Evolutionary conservation across 805 yeast species (phyloP), one percentile per base, ranked within the genome.

Genomic region (Komagataella ulmi): DNA sequence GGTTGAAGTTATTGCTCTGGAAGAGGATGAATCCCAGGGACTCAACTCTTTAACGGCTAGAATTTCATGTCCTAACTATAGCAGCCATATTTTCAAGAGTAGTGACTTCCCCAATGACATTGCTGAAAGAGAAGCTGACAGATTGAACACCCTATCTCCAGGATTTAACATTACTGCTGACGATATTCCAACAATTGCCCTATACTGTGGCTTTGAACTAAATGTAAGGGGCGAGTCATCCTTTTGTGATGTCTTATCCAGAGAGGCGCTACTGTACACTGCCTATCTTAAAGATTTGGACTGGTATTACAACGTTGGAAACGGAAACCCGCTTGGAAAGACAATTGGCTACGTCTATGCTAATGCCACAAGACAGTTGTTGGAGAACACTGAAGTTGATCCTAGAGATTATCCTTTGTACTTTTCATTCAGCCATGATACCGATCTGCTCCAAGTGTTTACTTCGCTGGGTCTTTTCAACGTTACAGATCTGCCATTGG

Each of bases 381-480:
- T 50, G 12, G 40, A 30, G 8, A 21, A 47, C 21, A 43, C 24
- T 2, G 49, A 50, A 63, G 50, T 40, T 52, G 49, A 49, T 51
- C 52, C 55, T 58, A 12, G 59, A 49, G 18, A 58, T 62, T 18
- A 55, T 65, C 54, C 77, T 64, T 69, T 85, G 48, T 82, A 83
- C 72, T 71, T 85, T 57, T 83, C 80, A 56, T 83, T 86, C 69
- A 73, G 87, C 14, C 95, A 88, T 60, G 95, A 88, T 62, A 76
- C 83, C 44, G 84, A 83, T 55, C 65, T 86, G 46, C 70, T 80
- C 55, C 69, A 81, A 46, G 80, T 74, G 57, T 67, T 82, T 58
- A 69, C 86, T 24, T 85, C 91, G 2, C 65, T 85, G 49, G 89
- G 88, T 6, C 62, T 85, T 55, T 54, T 74, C 53, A 68, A 70